Conservation (phyloP, 2,329 filamentous ascomycete species). For the Xylariaceae sp. region DNA sequence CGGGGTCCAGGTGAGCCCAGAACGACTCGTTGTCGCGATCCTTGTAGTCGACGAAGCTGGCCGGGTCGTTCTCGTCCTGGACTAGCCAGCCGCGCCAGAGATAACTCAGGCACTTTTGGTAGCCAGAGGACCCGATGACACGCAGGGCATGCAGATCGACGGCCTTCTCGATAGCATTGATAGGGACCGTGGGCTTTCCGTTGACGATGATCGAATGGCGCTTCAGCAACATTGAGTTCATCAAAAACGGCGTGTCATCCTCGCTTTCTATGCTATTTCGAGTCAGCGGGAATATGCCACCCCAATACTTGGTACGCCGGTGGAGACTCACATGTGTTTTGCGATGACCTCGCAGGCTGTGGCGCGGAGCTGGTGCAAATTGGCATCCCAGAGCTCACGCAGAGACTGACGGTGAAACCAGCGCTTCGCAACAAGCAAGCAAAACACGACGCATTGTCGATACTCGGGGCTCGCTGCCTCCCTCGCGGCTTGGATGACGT, state of each 20-base stretch:
- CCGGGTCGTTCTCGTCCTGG: slow-evolving; percentile 89
- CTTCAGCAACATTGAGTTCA: slow-evolving; percentile 78
- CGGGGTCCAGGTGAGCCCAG: slow-evolving; percentile 81
- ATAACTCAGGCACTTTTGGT: slow-evolving; percentile 90
- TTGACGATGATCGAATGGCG: slow-evolving; percentile 79
- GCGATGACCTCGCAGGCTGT: slow-evolving; percentile 87
- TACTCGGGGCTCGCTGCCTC: slow-evolving; percentile 75
- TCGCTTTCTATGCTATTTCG: slow-evolving; percentile 71
- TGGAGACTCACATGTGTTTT: slow-evolving; percentile 58
- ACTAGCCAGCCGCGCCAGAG: slow-evolving; percentile 95
- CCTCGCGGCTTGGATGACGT: slow-evolving; percentile 75
- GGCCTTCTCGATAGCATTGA: slow-evolving; percentile 88
- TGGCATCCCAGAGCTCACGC: slow-evolving; percentile 87
- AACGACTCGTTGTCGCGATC: slow-evolving; percentile 75
- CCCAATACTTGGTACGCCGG: no score
- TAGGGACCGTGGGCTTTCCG: slow-evolving; percentile 65
- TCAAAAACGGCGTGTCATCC: slow-evolving; percentile 71
- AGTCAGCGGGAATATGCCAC: not conserved
- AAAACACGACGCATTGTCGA: slow-evolving; percentile 76
- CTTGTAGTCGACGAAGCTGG: slow-evolving; percentile 84
- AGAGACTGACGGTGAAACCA: slow-evolving; percentile 77
- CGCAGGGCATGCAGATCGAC: slow-evolving; percentile 86
- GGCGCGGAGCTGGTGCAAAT: slow-evolving; percentile 74
- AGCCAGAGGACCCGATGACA: slow-evolving; percentile 87
- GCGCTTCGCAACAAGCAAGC: slow-evolving; percentile 65